These are phyloP conservation scores for Chenopodium formosanum DNA, from an alignment of 148 eudicot genomes.

Conservation along the genomic window DNA sequence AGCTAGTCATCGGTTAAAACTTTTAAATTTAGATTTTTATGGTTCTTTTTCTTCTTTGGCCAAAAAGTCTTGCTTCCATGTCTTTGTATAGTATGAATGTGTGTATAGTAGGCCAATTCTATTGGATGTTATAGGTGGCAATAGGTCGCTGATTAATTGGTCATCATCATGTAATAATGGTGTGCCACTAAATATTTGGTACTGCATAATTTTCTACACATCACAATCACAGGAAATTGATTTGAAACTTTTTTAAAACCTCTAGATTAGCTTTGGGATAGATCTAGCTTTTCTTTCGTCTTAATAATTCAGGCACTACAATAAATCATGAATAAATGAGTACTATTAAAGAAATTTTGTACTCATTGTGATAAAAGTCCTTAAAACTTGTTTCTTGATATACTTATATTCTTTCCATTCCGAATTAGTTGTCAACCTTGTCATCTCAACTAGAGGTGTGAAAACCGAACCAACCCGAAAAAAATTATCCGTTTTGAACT, in stretches of 20 bases:
- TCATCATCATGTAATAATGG: constrained; percentile 26
- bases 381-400: too few species aligned
- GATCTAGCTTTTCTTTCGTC: constrained; percentile 8
- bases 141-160: constrained; percentile 14
- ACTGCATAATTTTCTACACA: constrained; percentile 6
- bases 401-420: too few species aligned
- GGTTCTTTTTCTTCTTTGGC: background rate
- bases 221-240: constrained; percentile 8
- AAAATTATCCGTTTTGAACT: too few species aligned
- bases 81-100: background rate
- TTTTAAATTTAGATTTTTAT: background rate
- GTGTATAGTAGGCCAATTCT: background rate
- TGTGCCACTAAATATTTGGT: constrained; percentile 22
- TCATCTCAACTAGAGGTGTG: too few species aligned
- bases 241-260: constrained; percentile 5
- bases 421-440: too few species aligned
- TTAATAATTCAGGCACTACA: too few species aligned
- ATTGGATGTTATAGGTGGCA: constrained; percentile 20
- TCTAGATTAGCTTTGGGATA: background rate
- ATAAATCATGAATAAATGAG: background rate
- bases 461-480: too few species aligned
- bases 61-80: constrained; percentile 15
- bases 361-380: background rate
- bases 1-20: background rate
- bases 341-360: background rate